Evolutionary conservation across 768 basidiomycete species (phyloP), one percentile per base, ranked within the genome.

Genomic region (Naganishia vaughanmartiniae): DNA sequence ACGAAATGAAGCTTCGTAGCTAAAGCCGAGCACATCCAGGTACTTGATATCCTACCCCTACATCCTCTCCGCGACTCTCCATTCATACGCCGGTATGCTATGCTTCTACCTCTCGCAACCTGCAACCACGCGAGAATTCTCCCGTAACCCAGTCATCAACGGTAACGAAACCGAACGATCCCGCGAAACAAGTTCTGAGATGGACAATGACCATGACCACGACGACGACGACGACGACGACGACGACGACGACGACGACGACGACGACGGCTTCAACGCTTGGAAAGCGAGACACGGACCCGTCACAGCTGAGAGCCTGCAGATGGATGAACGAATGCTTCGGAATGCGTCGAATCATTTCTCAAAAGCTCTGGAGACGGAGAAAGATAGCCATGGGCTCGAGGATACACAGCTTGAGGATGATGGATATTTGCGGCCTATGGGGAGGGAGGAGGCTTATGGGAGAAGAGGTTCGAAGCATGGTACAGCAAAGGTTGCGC

Each of bases 31-130:
- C 4, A 51, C 46, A 31, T 26, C 69, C 68, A 53, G 92, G 30
- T 94, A 91, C 78, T 85, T 95, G 6, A 90, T 92, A 0, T 89
- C 91, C 2, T 89, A 90, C 78, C 93, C 93, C 1, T 95, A 88
- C 82, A 89, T 88, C 76, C 89, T 92, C 74, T 90, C 91, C 73
- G 85, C 89, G 1, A 82, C 87, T 9, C 83, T 95, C 33, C 91
- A 95, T 75, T 83, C 87, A 19, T 93, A 94, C 72, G 92, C 93
- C 2, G 93, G 91, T 1, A 81, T 94, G 65, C 82, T 91, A 15
- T 86, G 85, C 31, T 82, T 93, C 71, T 83, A 78, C 60, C 73
- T 82, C 31, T 79, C 82, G 28, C 79, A 82, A 69, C 77, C 81
- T 4, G 11, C 31, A 10, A 39, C 48, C 10, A 65, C 60, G 9